These are phyloP conservation scores for Ogataea pini DNA, from an alignment of 805 yeast species.

Conservation along the genomic window DNA sequence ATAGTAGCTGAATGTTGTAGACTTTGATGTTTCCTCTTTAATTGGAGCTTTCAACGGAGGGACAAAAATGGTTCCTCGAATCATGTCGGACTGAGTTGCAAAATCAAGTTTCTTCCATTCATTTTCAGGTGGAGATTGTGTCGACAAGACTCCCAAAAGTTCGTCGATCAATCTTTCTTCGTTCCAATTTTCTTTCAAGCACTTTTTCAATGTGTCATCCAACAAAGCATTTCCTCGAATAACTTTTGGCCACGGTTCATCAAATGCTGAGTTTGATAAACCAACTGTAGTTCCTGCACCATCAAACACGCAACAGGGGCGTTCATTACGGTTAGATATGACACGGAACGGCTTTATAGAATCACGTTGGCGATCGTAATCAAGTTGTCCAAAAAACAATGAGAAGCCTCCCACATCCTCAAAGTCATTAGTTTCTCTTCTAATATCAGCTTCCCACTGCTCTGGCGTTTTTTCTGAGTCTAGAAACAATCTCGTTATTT, in stretches of 20 bases:
- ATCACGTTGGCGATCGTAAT: conserved; percentile 26
- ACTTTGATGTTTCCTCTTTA: too few relatives aligned
- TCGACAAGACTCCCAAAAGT: conserved; percentile 58
- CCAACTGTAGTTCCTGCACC: conserved; percentile 44
- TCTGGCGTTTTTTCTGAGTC: conserved; percentile 35
- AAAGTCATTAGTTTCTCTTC: conserved; percentile 30
- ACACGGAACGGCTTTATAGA: conserved; percentile 42
- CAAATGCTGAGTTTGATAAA: conserved; percentile 65
- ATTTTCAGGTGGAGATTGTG: conserved; percentile 34
- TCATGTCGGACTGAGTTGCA: conserved; percentile 39
- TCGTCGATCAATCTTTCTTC: conserved; percentile 46
- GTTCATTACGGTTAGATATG: conserved; percentile 50
- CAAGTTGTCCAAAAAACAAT: conserved; percentile 54
- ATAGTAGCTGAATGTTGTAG: conserved; percentile 50
- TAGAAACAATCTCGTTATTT: conserved; percentile 43
- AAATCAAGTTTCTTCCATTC: conserved; percentile 30
- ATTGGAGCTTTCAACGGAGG: conserved; percentile 50
- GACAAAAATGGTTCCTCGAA: conserved; percentile 64
- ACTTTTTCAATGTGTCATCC: conserved; percentile 39
- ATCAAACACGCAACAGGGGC: conserved; percentile 21
- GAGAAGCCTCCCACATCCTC: conserved; percentile 62
- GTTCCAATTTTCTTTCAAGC: conserved; percentile 20
- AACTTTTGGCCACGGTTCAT: conserved; percentile 78
- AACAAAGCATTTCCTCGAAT: conserved; percentile 61
- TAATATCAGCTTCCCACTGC: conserved; percentile 46